Evolutionary conservation across 345 rosid species (phyloP).

Genomic region (Balakata baccata): DNA sequence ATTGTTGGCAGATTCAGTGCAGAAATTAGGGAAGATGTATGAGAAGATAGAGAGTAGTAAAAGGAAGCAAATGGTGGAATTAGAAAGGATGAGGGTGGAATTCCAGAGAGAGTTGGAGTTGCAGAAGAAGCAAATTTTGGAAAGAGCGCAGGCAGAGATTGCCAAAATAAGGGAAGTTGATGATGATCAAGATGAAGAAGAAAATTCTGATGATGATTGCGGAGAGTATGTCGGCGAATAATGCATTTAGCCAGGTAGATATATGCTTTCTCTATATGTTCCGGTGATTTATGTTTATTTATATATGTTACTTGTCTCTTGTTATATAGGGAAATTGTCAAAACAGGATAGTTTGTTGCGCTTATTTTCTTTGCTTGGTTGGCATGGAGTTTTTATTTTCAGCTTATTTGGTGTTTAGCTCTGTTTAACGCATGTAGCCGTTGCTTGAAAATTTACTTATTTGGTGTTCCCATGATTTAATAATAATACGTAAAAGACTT

Average conservation of each 20-base stretch:
- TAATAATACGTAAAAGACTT: too few relatives aligned
- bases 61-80: conserved; percentile 56
- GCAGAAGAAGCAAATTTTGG: conserved; percentile 57
- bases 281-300: background rate
- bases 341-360: background rate
- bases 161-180: conserved; percentile 43
- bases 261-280: background rate
- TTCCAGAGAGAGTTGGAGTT: conserved; percentile 47
- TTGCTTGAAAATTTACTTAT: background rate
- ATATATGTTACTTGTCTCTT: background rate
- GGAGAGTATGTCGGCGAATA: background rate
- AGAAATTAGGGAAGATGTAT: conserved; percentile 51
- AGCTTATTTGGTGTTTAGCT: background rate
- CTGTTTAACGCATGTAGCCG: background rate
- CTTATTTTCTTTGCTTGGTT: background rate
- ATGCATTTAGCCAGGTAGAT: background rate
- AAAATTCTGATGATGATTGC: conserved; percentile 9
- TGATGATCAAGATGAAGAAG: conserved; percentile 17
- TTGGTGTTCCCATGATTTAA: too few relatives aligned
- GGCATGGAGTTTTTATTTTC: background rate
- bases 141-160: conserved; percentile 48
- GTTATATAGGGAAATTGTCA: background rate
- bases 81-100: conserved; percentile 49
- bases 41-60: conserved; percentile 58
- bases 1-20: conserved; percentile 48